These are phyloP conservation scores for Pseudocercospora pini-densiflorae DNA, from an alignment of 2,329 filamentous ascomycete genomes.

Conservation along the genomic window DNA sequence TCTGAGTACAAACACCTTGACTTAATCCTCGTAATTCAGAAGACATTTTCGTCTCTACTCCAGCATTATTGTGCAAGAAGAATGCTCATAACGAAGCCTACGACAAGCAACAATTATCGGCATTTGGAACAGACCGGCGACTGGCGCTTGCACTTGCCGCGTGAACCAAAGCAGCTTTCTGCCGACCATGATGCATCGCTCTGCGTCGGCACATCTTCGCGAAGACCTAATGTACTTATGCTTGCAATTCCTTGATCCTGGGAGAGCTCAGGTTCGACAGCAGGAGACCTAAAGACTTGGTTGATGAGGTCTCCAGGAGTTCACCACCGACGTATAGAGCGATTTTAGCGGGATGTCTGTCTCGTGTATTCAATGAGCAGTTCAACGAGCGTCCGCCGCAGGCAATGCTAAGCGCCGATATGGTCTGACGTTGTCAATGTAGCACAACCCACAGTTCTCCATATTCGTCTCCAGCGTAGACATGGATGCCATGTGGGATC, in stretches of 20 bases:
- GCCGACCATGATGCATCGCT: not conserved
- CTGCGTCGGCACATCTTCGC: not conserved
- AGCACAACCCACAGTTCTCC: conserved; percentile 7
- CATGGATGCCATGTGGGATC: conserved; percentile 6
- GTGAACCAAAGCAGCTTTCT: not conserved
- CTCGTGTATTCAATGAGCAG: not conserved
- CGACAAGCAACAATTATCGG: not conserved
- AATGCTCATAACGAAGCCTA: too few relatives aligned
- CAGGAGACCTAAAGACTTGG: not conserved
- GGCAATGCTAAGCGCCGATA: conserved; percentile 9
- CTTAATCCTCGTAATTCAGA: too few relatives aligned
- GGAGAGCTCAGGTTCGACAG: not conserved
- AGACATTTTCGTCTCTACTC: too few relatives aligned
- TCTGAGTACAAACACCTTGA: not conserved
- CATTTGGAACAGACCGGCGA: not conserved
- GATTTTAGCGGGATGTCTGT: not conserved
- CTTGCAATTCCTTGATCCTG: not conserved
- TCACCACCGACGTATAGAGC: not conserved
- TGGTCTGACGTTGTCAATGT: not conserved
- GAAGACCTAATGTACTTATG: not conserved
- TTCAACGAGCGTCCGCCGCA: not conserved
- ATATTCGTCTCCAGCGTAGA: not conserved
- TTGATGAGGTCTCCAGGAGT: too few relatives aligned
- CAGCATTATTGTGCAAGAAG: too few relatives aligned
- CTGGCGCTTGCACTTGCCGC: conserved; percentile 6